Evolutionary conservation across 2,329 filamentous ascomycete species (phyloP).

Genomic region (Stachybotrys echinatus): DNA sequence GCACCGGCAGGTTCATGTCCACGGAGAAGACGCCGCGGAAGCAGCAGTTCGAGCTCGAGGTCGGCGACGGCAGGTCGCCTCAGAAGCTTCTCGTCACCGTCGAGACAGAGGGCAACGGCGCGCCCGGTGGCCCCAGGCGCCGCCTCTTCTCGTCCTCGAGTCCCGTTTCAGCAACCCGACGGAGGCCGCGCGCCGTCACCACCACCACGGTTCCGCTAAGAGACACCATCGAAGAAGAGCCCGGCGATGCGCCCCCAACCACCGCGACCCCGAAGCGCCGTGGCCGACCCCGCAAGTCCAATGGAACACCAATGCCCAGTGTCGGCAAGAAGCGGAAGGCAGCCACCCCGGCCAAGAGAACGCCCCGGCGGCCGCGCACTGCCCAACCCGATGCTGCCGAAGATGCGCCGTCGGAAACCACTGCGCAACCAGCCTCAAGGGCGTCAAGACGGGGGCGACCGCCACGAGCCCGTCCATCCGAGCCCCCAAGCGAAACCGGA

Average conservation of each 20-base stretch:
- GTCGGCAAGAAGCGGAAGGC: conserved; percentile 38
- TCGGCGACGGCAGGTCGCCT: conserved; percentile 43
- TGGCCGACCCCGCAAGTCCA: conserved; percentile 42
- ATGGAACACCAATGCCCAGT: conserved; percentile 45
- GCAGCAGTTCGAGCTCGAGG: conserved; percentile 52
- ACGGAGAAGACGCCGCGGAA: conserved; percentile 43
- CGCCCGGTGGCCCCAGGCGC: conserved; percentile 27
- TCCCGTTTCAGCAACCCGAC: conserved; percentile 29
- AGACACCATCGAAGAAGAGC: conserved; percentile 28
- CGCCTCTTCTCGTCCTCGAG: conserved; percentile 40
- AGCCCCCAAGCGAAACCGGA: conserved; percentile 19
- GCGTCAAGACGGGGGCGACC: conserved; percentile 22
- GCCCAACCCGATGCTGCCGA: conserved; percentile 17
- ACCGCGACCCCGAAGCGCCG: conserved; percentile 33
- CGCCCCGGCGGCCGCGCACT: conserved; percentile 26
- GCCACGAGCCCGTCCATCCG: conserved; percentile 16
- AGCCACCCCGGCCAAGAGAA: conserved; percentile 36
- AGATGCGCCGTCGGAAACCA: conserved; percentile 12
- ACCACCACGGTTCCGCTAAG: conserved; percentile 49
- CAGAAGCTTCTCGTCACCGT: conserved; percentile 51
- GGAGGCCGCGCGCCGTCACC: conserved; percentile 31
- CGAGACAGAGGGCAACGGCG: conserved; percentile 39
- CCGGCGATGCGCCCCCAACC: conserved; percentile 23
- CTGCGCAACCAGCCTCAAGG: conserved; percentile 24
- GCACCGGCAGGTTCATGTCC: conserved; percentile 31